Evolutionary conservation across 768 basidiomycete species (phyloP).

Genomic region (Mycena floridula): DNA sequence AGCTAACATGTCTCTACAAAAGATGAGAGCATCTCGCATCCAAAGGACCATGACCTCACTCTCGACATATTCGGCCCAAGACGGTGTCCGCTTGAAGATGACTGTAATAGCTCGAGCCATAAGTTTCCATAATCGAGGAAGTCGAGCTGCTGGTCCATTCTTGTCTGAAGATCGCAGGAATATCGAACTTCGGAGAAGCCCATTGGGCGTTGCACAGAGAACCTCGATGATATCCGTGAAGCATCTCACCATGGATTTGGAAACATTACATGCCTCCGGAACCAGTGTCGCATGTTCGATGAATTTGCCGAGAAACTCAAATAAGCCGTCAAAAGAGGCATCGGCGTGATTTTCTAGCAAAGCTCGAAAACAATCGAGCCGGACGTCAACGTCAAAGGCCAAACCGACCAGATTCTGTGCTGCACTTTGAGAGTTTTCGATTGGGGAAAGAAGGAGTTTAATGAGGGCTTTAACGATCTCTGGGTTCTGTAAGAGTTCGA

Average conservation of each 20-base stretch:
- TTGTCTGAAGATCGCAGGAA: slow-evolving; percentile 44
- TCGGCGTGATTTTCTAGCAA: slow-evolving; percentile 65
- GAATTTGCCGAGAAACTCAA: slow-evolving; percentile 63
- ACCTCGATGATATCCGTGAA: slow-evolving; percentile 90
- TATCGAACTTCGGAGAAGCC: slow-evolving; percentile 51
- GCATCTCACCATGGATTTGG: slow-evolving; percentile 86
- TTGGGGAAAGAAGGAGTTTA: slow-evolving; percentile 75
- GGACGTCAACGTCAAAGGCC: slow-evolving; percentile 85
- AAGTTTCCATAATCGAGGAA: slow-evolving; percentile 73
- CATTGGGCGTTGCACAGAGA: slow-evolving; percentile 67
- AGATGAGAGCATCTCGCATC: slow-evolving; percentile 98
- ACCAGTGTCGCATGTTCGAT: slow-evolving; percentile 50
- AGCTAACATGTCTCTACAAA: slow-evolving; percentile 79
- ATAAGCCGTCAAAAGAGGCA: slow-evolving; percentile 64
- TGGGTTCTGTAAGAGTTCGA: slow-evolving; percentile 48
- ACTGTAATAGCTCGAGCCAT: slow-evolving; percentile 77
- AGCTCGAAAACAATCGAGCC: slow-evolving; percentile 81
- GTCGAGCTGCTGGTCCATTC: slow-evolving; percentile 39
- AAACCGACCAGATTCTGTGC: slow-evolving; percentile 78
- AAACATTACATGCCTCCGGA: slow-evolving; percentile 85
- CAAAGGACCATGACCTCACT: slow-evolving; percentile 85
- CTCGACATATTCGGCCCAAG: slow-evolving; percentile 79
- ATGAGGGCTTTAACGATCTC: slow-evolving; percentile 57
- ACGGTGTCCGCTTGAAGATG: slow-evolving; percentile 80
- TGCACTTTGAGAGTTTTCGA: slow-evolving; percentile 64